phyloP scores from a whole-genome alignment of 257 asterid species.

The Knoxia roxburghii region DNA sequence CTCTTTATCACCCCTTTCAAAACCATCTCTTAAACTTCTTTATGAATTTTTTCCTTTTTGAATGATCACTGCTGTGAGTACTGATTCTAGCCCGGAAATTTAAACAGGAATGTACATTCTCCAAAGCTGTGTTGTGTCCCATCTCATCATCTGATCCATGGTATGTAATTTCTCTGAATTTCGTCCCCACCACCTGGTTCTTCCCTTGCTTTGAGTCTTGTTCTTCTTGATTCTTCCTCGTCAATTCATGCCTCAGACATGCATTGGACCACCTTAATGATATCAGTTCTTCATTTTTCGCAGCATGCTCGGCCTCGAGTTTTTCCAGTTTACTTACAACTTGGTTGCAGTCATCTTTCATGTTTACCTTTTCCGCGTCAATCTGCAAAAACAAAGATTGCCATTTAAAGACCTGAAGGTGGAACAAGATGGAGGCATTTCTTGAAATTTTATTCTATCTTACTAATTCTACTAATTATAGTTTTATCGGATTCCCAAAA shows the following conservation, averaged over 20 bases:
- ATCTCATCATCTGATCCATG: conserved; percentile 33
- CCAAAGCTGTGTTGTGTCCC: conserved; percentile 11
- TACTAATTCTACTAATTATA: too few species aligned
- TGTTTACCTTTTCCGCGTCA: conserved; percentile 18
- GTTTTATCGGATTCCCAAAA: neutral
- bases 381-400: conserved; percentile 24
- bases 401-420: neutral
- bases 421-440: neutral
- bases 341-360: conserved; percentile 22
- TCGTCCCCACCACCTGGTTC: conserved; percentile 8
- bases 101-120: conserved; percentile 24
- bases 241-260: conserved; percentile 42
- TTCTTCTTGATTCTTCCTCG: conserved; percentile 34
- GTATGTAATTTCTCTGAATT: conserved; percentile 21
- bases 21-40: conserved; percentile 53
- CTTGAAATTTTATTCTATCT: neutral
- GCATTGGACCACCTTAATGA: conserved; percentile 51
- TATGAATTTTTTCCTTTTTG: conserved; percentile 42
- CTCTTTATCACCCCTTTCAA: conserved; percentile 44
- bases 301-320: conserved; percentile 22
- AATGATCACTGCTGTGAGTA: conserved; percentile 21
- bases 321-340: conserved; percentile 25
- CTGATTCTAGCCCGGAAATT: conserved; percentile 21
- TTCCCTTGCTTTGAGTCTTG: conserved; percentile 16
- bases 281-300: conserved; percentile 33